A percentile compares a stretch with the other conserved stretches of the same genome.
Evolutionary conservation across 2,329 filamentous ascomycete genomes (phyloP).

Genomic region (Ophiostoma quercus): DNA sequence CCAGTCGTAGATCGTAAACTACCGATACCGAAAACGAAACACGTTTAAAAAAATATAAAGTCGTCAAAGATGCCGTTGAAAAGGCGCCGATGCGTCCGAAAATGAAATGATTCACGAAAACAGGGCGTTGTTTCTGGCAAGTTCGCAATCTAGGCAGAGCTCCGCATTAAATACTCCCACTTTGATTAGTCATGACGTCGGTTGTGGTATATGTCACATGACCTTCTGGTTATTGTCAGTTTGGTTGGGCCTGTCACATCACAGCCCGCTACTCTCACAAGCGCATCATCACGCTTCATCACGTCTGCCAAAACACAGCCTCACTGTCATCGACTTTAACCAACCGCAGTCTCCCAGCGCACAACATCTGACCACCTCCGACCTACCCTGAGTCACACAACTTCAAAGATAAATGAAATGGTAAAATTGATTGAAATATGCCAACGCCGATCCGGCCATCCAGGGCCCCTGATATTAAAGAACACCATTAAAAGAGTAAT

Average conservation of each 20-base stretch:
- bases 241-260: background rate
- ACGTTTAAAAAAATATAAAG: background rate
- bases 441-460: background rate
- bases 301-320: background rate
- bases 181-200: slow-evolving; percentile 18
- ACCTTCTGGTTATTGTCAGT: no score
- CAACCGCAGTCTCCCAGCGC: no score
- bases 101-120: background rate
- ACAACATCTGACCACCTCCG: no score
- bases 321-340: background rate
- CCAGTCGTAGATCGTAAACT: background rate
- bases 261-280: background rate
- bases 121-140: slow-evolving; percentile 26
- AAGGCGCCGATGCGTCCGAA: background rate
- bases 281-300: background rate
- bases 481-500: slow-evolving; percentile 11
- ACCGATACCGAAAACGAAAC: background rate
- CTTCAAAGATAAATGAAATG: background rate
- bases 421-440: slow-evolving; percentile 6
- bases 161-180: slow-evolving; percentile 22
- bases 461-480: slow-evolving; percentile 1
- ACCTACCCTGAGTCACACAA: background rate
- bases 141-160: slow-evolving; percentile 19
- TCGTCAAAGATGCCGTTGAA: background rate
- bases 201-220: background rate